Percentiles rank a stretch among this genome's conserved stretches.
phyloP scores from a whole-genome alignment of 805 yeast species.

The Jamesozyma jinghongensis region DNA sequence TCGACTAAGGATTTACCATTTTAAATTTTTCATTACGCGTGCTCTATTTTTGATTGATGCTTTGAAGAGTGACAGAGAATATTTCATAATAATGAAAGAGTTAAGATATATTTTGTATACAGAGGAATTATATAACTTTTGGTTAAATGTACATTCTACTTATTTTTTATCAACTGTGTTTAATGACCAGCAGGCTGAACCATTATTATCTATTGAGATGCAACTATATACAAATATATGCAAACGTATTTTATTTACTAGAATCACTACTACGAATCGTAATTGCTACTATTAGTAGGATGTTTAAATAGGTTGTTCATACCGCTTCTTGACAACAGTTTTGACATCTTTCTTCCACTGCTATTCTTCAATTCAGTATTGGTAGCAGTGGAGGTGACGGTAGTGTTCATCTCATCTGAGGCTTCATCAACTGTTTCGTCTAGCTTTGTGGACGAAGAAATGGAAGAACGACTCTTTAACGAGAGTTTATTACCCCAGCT shows the following conservation, averaged over 20 bases:
- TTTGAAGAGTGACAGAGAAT: too few species aligned
- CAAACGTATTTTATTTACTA: neutral
- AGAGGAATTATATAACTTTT: too few species aligned
- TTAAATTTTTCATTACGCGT: neutral
- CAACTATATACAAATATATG: too few species aligned
- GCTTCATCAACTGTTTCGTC: conserved; percentile 1
- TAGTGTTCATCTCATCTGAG: conserved; percentile 1
- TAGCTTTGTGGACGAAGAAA: conserved; percentile 5
- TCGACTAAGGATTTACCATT: neutral
- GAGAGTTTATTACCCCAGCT: conserved; percentile 16
- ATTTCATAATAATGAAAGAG: too few species aligned
- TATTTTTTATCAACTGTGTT: too few species aligned
- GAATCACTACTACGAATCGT: neutral
- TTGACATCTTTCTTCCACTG: conserved; percentile 21
- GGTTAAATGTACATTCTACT: too few species aligned
- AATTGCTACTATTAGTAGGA: conserved; percentile 19
- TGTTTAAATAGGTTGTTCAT: conserved; percentile 22
- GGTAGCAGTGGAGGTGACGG: neutral
- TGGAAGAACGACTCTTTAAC: conserved; percentile 4
- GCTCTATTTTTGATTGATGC: too few species aligned
- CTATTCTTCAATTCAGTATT: conserved; percentile 13
- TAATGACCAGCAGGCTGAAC: too few species aligned
- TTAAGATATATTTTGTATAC: too few species aligned
- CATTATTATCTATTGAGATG: too few species aligned
- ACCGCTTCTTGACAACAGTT: conserved; percentile 20